Percentiles rank a stretch among this genome's conserved stretches.
Evolutionary conservation across 1,284 basidiomycete genomes (phyloP).

Genomic region (Cyathus olla): DNA sequence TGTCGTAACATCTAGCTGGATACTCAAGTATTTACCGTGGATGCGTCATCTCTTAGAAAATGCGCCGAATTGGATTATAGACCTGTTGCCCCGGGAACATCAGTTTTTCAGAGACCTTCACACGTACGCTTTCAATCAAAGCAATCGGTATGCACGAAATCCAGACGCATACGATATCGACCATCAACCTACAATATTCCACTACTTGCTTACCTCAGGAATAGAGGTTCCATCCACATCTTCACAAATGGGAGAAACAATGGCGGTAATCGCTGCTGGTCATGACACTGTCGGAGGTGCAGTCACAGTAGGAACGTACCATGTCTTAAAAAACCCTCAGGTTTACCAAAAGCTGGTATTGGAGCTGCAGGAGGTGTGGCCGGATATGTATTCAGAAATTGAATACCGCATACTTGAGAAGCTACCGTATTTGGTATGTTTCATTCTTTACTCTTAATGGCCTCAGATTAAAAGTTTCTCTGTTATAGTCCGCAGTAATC

Average conservation of each 20-base stretch:
- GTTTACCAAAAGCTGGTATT: constrained; percentile 13
- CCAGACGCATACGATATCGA: constrained; percentile 28
- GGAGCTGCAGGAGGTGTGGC: constrained; percentile 31
- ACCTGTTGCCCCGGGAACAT: constrained; percentile 30
- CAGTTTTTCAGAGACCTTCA: constrained; percentile 33
- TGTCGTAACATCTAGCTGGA: constrained; percentile 38
- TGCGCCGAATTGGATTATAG: constrained; percentile 43
- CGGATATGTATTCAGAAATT: constrained; percentile 21
- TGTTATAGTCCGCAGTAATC: constrained; percentile 38
- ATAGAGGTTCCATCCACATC: constrained; percentile 26
- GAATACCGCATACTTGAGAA: constrained; percentile 31
- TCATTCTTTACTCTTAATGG: background rate
- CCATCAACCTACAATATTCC: constrained; percentile 40
- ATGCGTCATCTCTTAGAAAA: constrained; percentile 32
- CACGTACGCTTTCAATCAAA: constrained; percentile 35
- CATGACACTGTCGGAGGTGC: constrained; percentile 45
- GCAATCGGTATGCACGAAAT: constrained; percentile 42
- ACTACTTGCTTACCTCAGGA: constrained; percentile 35
- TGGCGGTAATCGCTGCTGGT: constrained; percentile 42
- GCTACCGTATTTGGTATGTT: constrained; percentile 42
- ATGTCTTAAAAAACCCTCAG: constrained; percentile 21
- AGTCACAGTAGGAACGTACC: constrained; percentile 38
- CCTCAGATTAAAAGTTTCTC: background rate
- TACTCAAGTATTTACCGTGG: constrained; percentile 45
- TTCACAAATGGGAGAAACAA: constrained; percentile 43